These are phyloP conservation scores for Xerocomus minutiporus DNA, from an alignment of 1,284 basidiomycete species.

Conservation along the genomic window DNA sequence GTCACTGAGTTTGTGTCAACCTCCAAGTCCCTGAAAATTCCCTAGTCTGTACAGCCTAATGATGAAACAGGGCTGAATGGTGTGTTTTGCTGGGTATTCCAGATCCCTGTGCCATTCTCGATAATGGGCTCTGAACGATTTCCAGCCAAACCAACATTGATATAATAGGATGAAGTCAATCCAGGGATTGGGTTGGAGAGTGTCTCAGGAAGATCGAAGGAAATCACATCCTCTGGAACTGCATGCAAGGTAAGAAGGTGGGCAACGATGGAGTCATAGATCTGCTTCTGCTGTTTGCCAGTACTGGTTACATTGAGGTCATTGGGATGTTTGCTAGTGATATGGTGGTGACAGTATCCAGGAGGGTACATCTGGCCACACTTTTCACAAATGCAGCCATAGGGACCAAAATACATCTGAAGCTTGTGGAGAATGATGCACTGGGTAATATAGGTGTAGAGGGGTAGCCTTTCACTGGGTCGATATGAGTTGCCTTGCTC, in stretches of 20 bases:
- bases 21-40: too few species aligned
- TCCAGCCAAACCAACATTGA: neutral
- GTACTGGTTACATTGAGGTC: neutral
- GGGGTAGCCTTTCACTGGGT: neutral
- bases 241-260: neutral
- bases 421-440: constrained; percentile 1
- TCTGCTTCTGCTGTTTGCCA: neutral
- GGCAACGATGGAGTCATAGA: neutral
- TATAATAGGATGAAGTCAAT: neutral
- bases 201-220: neutral
- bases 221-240: neutral
- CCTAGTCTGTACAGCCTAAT: too few species aligned
- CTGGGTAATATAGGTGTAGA: neutral
- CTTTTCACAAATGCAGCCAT: neutral
- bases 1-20: too few species aligned
- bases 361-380: constrained; percentile 2
- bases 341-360: neutral
- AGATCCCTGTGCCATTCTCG: neutral
- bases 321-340: neutral
- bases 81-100: neutral
- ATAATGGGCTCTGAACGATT: neutral
- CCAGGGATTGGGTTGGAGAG: neutral
- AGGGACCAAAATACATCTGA: constrained; percentile 5
- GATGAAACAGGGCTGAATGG: neutral
- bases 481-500: neutral